A percentile compares a stretch with the other conserved stretches of the same genome.
phyloP scores from a whole-genome alignment of 306 rosid species.

The Gastrolobium bilobum region DNA sequence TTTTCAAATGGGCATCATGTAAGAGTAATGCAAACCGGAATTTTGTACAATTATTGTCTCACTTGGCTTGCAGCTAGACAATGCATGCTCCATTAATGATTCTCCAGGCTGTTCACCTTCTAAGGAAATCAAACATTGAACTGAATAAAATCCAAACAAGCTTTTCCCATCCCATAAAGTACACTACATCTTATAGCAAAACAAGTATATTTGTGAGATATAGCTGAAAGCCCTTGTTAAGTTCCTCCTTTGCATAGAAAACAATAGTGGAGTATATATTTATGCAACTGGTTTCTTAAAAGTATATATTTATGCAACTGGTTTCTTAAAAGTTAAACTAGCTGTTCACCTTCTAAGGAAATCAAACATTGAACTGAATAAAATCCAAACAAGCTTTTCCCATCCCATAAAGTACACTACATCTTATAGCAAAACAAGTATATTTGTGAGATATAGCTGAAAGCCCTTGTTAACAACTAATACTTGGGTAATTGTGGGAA shows the following conservation, averaged over 20 bases:
- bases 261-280: not conserved
- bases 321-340: not conserved
- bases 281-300: not conserved
- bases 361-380: not conserved
- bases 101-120: slow-evolving; percentile 6
- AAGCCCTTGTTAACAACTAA: not conserved
- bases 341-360: not conserved
- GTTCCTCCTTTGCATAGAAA: slow-evolving; percentile 19
- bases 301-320: not conserved
- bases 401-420: not conserved
- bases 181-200: not conserved
- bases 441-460: not conserved
- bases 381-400: slow-evolving; percentile 8
- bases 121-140: not conserved
- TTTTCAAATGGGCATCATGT: not conserved
- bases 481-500: not conserved
- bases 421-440: slow-evolving; percentile 4
- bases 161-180: not conserved
- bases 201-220: slow-evolving; percentile 4
- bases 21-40: not conserved
- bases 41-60: not conserved
- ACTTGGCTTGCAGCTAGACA: slow-evolving; percentile 6
- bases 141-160: not conserved
- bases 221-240: not conserved
- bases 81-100: slow-evolving; percentile 15